Conservation (phyloP, 192 early-diverging fungal species). For the Haplosporangium gracile region DNA sequence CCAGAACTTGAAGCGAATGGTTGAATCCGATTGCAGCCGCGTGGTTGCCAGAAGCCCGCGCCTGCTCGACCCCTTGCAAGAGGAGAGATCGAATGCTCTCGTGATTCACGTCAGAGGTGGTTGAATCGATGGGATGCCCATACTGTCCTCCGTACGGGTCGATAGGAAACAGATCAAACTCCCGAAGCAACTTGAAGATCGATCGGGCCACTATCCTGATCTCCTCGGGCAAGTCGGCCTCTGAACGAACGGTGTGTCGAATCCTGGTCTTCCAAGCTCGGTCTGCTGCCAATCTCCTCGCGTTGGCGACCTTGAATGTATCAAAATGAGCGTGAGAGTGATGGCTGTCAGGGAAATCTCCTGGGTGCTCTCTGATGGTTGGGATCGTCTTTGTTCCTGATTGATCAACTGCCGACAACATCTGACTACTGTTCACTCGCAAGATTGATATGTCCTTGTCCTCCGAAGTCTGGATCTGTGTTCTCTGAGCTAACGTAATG, state of each 20-base stretch:
- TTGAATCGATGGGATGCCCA: background rate
- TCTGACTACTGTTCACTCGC: conserved; percentile 39
- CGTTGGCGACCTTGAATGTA: background rate
- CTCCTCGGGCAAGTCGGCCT: conserved; percentile 52
- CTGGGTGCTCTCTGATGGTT: background rate
- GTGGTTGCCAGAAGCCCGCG: conserved; percentile 51
- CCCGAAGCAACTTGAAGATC: conserved; percentile 53
- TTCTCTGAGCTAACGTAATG: background rate
- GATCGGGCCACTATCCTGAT: conserved; percentile 46
- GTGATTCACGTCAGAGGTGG: conserved; percentile 10
- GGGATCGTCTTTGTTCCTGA: conserved; percentile 33
- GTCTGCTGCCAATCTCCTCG: conserved; percentile 31
- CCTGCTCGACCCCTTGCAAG: conserved; percentile 40
- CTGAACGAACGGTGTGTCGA: conserved; percentile 42
- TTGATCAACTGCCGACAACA: conserved; percentile 34
- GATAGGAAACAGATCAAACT: conserved; percentile 40
- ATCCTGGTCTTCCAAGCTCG: conserved; percentile 43
- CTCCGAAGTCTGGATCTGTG: background rate
- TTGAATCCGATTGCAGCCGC: conserved; percentile 54
- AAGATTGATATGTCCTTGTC: conserved; percentile 42
- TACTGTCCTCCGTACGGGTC: background rate
- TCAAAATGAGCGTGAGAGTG: background rate
- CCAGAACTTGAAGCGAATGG: conserved; percentile 47
- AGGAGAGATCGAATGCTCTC: conserved; percentile 20
- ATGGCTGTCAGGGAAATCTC: background rate